Evolutionary conservation across 139 green algal species (phyloP).

Genomic region (Tetraselmis striata): DNA sequence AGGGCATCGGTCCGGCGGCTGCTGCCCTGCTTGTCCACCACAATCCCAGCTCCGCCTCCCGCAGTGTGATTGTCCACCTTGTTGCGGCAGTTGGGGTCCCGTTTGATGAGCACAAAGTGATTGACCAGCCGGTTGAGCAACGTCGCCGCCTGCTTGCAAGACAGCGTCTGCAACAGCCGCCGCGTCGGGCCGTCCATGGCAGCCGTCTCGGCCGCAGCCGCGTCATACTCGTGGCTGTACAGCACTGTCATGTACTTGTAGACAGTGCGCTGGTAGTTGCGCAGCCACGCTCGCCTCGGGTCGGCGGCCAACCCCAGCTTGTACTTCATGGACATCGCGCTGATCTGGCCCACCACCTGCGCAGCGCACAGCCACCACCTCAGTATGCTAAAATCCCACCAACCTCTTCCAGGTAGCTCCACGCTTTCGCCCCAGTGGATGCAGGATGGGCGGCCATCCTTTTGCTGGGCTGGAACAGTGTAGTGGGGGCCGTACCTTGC

Average conservation of each 20-base stretch:
- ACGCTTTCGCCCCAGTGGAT: no score
- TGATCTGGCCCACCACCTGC: not conserved
- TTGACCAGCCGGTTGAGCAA: not conserved
- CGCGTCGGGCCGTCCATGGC: not conserved
- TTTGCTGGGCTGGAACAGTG: no score
- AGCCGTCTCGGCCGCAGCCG: not conserved
- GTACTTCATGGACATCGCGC: not conserved
- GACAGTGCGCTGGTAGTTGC: not conserved
- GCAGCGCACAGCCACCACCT: no score
- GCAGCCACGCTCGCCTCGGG: not conserved
- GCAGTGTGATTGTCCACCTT: not conserved
- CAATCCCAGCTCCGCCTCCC: not conserved
- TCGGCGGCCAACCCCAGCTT: not conserved
- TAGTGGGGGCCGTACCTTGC: no score
- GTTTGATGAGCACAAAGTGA: not conserved
- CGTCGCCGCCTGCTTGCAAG: not conserved
- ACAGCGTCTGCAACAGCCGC: not conserved
- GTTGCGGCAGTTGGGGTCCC: not conserved
- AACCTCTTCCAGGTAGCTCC: no score
- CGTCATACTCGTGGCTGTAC: not conserved
- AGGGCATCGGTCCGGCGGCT: no score
- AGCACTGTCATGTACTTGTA: not conserved
- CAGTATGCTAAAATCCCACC: no score
- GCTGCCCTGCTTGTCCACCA: no score
- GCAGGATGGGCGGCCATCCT: no score